A percentile compares a stretch with the other conserved stretches of the same genome.
Evolutionary conservation across 2,329 filamentous ascomycete species (phyloP).

Genomic region (Neonectria sp.): DNA sequence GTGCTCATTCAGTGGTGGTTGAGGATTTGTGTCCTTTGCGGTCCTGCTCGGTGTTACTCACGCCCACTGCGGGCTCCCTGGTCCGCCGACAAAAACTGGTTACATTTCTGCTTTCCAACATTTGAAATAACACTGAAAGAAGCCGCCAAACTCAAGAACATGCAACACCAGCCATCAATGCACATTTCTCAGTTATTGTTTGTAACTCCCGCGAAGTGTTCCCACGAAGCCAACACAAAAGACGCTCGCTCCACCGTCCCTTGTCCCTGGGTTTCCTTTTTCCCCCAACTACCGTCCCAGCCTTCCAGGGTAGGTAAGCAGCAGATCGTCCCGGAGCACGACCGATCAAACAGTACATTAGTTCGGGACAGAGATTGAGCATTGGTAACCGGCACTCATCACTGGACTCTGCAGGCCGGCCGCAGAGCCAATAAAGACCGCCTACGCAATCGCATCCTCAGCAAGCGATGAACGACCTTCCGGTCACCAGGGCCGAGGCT

Average conservation of each 20-base stretch:
- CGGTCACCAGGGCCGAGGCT: conserved; percentile 46
- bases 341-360: conserved; percentile 9
- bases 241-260: conserved; percentile 11
- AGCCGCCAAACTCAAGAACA: neutral
- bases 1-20: neutral
- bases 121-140: neutral
- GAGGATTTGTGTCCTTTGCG: neutral
- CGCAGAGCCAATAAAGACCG: conserved; percentile 26
- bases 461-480: conserved; percentile 15
- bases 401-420: neutral
- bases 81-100: neutral
- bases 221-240: neutral
- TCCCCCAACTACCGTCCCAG: conserved; percentile 11
- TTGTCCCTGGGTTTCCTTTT: neutral
- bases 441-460: conserved; percentile 6
- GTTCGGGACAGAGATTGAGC: conserved; percentile 11
- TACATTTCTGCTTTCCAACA: neutral
- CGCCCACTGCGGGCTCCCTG: neutral
- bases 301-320: conserved; percentile 18
- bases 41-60: neutral
- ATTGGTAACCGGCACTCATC: conserved; percentile 9
- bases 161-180: neutral
- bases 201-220: neutral
- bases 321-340: conserved; percentile 15
- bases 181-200: neutral